Conservation (phyloP, 371 early-diverging fungal genomes). For the Choanephora cucurbitarum region DNA sequence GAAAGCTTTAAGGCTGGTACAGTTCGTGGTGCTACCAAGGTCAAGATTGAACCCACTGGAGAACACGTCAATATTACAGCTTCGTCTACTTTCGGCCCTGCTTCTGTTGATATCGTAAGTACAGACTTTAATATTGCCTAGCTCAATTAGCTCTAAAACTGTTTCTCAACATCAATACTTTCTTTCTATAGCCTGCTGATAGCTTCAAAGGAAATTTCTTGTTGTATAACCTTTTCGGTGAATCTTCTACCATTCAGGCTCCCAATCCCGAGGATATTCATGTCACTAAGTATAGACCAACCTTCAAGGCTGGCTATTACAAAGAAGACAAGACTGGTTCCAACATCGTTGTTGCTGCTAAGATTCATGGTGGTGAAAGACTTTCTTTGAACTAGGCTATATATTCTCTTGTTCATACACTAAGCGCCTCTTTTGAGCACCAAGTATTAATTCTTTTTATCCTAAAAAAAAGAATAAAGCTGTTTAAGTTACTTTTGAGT, state of each 20-base stretch:
- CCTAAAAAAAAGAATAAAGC: too few relatives aligned
- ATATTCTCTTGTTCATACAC: too few relatives aligned
- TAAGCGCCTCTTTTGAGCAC: too few relatives aligned
- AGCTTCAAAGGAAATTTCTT: conserved; percentile 27
- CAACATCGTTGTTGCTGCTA: conserved; percentile 20
- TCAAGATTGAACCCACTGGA: conserved; percentile 25
- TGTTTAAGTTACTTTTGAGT: too few relatives aligned
- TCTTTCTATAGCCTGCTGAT: conserved; percentile 29
- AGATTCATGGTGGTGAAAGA: conserved; percentile 22
- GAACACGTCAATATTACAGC: conserved; percentile 28
- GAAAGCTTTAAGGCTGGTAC: conserved; percentile 22
- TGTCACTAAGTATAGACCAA: conserved; percentile 27
- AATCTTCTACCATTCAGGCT: conserved; percentile 25
- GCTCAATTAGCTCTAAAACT: not conserved
- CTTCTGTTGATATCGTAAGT: conserved; percentile 31
- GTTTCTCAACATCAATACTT: conserved; percentile 8
- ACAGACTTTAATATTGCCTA: not conserved
- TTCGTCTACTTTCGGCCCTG: conserved; percentile 22
- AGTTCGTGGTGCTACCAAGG: conserved; percentile 24
- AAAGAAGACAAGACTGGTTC: conserved; percentile 24
- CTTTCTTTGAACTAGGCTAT: conserved; percentile 13
- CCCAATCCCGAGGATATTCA: conserved; percentile 37
- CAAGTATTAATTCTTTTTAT: too few relatives aligned
- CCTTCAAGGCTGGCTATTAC: conserved; percentile 30
- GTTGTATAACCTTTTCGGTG: conserved; percentile 20